These are phyloP conservation scores for Clitocybe nebularis DNA, from an alignment of 1,284 basidiomycete species.

Conservation along the genomic window DNA sequence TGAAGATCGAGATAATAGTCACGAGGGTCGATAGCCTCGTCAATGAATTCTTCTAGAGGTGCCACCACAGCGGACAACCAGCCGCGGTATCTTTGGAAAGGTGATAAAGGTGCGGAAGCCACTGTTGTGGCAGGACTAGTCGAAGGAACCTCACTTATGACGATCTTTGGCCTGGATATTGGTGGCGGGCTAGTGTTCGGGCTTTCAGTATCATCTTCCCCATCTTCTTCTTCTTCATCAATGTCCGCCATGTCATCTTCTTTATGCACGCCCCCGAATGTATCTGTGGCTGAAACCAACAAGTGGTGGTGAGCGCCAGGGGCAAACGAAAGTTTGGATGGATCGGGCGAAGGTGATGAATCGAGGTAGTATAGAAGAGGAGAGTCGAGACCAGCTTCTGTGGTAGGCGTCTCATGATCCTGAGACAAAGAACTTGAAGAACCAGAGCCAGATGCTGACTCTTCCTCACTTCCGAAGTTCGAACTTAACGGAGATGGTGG, in stretches of 20 bases:
- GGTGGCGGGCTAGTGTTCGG: constrained; percentile 4
- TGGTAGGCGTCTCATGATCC: constrained; percentile 35
- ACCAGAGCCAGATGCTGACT: constrained; percentile 29
- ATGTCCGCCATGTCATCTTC: constrained; percentile 24
- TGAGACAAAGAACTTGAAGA: constrained; percentile 33
- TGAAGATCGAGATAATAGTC: constrained; percentile 59
- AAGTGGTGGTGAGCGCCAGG: constrained; percentile 22
- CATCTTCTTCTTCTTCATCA: constrained; percentile 16
- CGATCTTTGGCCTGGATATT: constrained; percentile 26
- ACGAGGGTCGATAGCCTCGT: constrained; percentile 54
- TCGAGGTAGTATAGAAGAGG: constrained; percentile 31
- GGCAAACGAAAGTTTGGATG: constrained; percentile 17
- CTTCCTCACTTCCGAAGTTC: constrained; percentile 38
- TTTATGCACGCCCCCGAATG: constrained; percentile 34
- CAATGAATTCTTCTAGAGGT: constrained; percentile 61
- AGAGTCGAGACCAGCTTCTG: constrained; percentile 28
- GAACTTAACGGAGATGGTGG: constrained; percentile 41
- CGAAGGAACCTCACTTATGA: constrained; percentile 22
- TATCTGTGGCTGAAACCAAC: constrained; percentile 30
- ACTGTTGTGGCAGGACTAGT: constrained; percentile 9
- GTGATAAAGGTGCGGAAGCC: constrained; percentile 27
- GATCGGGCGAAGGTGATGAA: constrained; percentile 22
- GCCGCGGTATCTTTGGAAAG: constrained; percentile 42
- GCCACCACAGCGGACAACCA: constrained; percentile 57
- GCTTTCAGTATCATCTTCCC: constrained; percentile 12